Evolutionary conservation across 768 basidiomycete species (phyloP), one percentile per base, ranked within the genome.

Genomic region (Trametes cingulata): DNA sequence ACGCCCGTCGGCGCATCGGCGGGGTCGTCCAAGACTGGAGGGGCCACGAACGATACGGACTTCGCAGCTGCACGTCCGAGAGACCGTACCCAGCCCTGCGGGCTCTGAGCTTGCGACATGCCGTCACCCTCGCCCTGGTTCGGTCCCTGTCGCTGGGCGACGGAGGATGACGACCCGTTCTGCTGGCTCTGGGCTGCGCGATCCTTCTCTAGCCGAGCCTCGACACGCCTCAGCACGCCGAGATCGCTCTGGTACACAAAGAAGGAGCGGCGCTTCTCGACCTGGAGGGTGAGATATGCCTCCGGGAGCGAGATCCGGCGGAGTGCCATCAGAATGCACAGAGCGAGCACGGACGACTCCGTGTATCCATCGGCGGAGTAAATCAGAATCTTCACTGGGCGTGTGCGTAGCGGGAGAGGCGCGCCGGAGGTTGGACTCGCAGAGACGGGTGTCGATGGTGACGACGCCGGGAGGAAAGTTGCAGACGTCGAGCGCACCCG

Each of bases 291-390:
- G 33, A 98, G 78, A 76, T 96, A 98, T 7, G 95, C 96, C 71
- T 95, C 93, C 9, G 95, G 92, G 8, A 97, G 81, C 49, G 78
- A 74, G 36, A 90, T 74, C 19, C 77, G 76, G 56, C 82, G 83
- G 52, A 86, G 75, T 24, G 84, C 84, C 95, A 98, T 98, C 62
- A 97, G 77, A 51, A 96, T 83, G 63, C 85, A 85, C 53, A 98
- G 79, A 20, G 94, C 95, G 52, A 93, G 85, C 6, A 95, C 86
- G 24, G 89, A 90, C 10, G 91, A 90, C 73, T 98, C 95, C 22
- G 96, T 98, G 76, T 96, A 94, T 49, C 92, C 93, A 71, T 95
- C 93, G 17, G 87, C 82, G 17, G 88, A 90, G 73, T 93, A 91
- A 27, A 95, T 72, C 62, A 95, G 80, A 55, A 95, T 76, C 69